These are phyloP conservation scores for Mortierella sp. DNA, from an alignment of 371 early-diverging fungal genomes.

Conservation along the genomic window DNA sequence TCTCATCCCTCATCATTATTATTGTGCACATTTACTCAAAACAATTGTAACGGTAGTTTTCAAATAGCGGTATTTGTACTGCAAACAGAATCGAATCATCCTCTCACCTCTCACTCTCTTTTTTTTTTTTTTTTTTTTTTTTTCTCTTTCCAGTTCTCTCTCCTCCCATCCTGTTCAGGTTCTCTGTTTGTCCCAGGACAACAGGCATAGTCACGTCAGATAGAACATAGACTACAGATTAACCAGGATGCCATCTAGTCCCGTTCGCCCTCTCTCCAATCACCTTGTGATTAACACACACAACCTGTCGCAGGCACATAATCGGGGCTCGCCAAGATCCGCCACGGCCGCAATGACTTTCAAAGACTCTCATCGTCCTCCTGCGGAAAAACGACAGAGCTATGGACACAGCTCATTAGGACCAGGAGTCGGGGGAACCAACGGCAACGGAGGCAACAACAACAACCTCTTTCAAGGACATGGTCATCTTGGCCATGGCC, in stretches of 20 bases:
- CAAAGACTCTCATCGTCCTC: slow-evolving; percentile 38
- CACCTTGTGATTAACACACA: slow-evolving; percentile 57
- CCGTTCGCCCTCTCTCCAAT: slow-evolving; percentile 47
- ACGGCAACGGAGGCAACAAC: slow-evolving; percentile 10
- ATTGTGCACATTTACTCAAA: not conserved
- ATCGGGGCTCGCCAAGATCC: slow-evolving; percentile 52
- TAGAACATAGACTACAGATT: not conserved
- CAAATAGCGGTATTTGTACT: not conserved
- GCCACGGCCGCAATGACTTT: slow-evolving; percentile 37
- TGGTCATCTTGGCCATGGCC: slow-evolving; percentile 45
- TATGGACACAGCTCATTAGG: slow-evolving; percentile 34
- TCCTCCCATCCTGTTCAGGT: too few relatives aligned
- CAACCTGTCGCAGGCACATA: slow-evolving; percentile 51
- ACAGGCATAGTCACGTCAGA: not conserved
- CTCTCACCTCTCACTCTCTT: too few relatives aligned
- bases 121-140: too few relatives aligned
- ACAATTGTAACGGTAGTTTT: not conserved
- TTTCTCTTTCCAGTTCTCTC: too few relatives aligned
- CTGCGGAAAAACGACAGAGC: slow-evolving; percentile 50
- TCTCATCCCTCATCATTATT: not conserved
- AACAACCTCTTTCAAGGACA: slow-evolving; percentile 26
- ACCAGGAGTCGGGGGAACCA: slow-evolving; percentile 3
- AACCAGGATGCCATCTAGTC: slow-evolving; percentile 45
- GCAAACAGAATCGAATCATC: not conserved
- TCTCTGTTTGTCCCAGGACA: not conserved